These are phyloP conservation scores for Echium plantagineum DNA, from an alignment of 257 asterid species.

Conservation along the genomic window DNA sequence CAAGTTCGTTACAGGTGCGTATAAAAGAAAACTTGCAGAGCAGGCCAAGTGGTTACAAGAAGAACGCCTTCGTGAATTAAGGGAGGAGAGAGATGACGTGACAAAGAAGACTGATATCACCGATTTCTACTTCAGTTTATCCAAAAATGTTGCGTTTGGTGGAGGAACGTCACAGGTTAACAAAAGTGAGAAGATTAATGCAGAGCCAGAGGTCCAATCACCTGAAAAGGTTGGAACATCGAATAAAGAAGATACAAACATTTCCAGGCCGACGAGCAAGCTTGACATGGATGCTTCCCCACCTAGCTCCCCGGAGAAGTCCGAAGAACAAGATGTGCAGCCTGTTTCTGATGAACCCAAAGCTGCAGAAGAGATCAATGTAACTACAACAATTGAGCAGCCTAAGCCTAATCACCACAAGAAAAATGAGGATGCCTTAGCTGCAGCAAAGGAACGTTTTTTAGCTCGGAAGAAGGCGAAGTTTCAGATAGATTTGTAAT, in stretches of 20 bases:
- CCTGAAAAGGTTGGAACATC: slow-evolving; percentile 24
- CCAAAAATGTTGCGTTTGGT: slow-evolving; percentile 78
- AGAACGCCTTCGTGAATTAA: slow-evolving; percentile 76
- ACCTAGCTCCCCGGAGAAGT: slow-evolving; percentile 21
- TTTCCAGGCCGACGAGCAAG: slow-evolving; percentile 22
- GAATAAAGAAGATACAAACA: slow-evolving; percentile 16
- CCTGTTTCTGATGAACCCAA: slow-evolving; percentile 31
- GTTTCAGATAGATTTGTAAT: slow-evolving; percentile 13
- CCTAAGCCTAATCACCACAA: slow-evolving; percentile 38
- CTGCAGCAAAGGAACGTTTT: slow-evolving; percentile 61
- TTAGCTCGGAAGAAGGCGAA: slow-evolving; percentile 73
- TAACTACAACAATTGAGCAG: slow-evolving; percentile 26
- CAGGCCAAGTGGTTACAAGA: too few relatives aligned
- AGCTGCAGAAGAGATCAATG: slow-evolving; percentile 17
- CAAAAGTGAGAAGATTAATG: slow-evolving; percentile 29
- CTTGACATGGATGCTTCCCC: slow-evolving; percentile 22
- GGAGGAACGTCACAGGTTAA: slow-evolving; percentile 36
- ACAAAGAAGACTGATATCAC: slow-evolving; percentile 70
- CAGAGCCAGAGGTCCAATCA: too few relatives aligned
- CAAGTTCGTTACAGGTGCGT: too few relatives aligned
- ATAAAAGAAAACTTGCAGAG: too few relatives aligned
- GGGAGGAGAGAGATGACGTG: slow-evolving; percentile 68
- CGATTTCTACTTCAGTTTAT: slow-evolving; percentile 75
- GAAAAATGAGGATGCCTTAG: slow-evolving; percentile 35
- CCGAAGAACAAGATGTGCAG: slow-evolving; percentile 12